These are phyloP conservation scores for Fusarium equiseti DNA, from an alignment of 2,329 filamentous ascomycete species.

Conservation along the genomic window DNA sequence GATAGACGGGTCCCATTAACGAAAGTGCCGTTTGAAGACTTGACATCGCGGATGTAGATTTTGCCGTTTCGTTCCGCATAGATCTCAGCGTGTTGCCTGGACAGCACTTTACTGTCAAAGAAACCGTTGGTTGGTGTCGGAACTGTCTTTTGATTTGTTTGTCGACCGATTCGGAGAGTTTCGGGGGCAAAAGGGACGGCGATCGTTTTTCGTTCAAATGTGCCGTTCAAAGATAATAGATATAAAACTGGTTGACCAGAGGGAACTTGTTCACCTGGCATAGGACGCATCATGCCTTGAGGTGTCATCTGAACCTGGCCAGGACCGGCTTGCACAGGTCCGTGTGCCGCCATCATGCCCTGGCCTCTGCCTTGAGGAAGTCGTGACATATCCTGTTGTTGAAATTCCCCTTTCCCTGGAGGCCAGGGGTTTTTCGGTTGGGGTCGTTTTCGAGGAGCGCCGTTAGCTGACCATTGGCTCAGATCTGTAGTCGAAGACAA, in stretches of 20 bases:
- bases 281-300: slow-evolving; percentile 71
- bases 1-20: slow-evolving; percentile 93
- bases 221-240: slow-evolving; percentile 91
- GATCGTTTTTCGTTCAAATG: slow-evolving; percentile 97
- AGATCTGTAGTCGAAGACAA: slow-evolving; percentile 61
- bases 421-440: slow-evolving; percentile 65
- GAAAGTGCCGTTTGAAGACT: slow-evolving; percentile 98
- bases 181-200: slow-evolving; percentile 94
- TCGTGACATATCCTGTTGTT: slow-evolving; percentile 61
- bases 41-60: slow-evolving; percentile 96
- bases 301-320: slow-evolving; percentile 56
- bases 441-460: slow-evolving; percentile 63
- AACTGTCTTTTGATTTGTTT: slow-evolving; percentile 96
- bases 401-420: slow-evolving; percentile 60
- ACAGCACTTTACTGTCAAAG: slow-evolving; percentile 98
- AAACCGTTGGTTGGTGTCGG: slow-evolving; percentile 93
- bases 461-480: slow-evolving; percentile 63
- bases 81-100: slow-evolving; percentile 94
- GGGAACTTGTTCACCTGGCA: slow-evolving; percentile 68
- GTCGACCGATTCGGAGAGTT: slow-evolving; percentile 91
- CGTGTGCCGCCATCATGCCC: slow-evolving; percentile 54
- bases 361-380: slow-evolving; percentile 58
- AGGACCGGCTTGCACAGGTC: slow-evolving; percentile 49
- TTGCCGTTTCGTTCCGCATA: slow-evolving; percentile 89
- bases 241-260: slow-evolving; percentile 82